These are phyloP conservation scores for Pyrenopolyporus hunteri DNA, from an alignment of 495 filamentous ascomycete species.

Conservation along the genomic window DNA sequence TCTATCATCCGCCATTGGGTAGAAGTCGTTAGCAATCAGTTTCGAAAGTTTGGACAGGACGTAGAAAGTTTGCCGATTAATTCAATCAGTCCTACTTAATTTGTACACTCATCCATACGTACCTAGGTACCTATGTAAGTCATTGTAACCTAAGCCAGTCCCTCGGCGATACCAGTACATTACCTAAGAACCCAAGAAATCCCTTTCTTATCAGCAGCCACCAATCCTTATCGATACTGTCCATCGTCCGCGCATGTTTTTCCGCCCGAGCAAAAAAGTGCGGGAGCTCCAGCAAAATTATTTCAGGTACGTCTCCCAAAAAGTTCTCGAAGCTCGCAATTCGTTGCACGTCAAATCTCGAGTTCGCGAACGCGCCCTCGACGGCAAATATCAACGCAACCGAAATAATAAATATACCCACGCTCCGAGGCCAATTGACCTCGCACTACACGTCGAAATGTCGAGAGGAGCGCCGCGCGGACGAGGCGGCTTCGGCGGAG, in stretches of 20 bases:
- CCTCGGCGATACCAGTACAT: no score
- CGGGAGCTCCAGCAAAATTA: conserved; percentile 15
- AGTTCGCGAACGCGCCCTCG: neutral
- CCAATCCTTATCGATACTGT: conserved; percentile 6
- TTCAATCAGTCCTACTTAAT: no score
- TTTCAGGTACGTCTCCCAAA: neutral
- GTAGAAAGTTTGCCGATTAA: no score
- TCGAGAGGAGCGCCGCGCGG: conserved; percentile 47
- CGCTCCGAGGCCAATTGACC: conserved; percentile 17
- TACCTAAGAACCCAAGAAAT: no score
- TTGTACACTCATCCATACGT: no score
- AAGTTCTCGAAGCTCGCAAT: neutral
- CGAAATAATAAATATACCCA: neutral
- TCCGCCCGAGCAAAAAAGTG: conserved; percentile 26
- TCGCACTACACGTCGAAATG: conserved; percentile 27
- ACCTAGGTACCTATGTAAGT: no score
- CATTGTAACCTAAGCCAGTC: no score
- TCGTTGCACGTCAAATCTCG: no score
- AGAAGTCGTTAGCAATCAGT: no score
- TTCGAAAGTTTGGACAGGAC: no score
- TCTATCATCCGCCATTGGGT: no score
- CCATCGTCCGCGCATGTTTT: conserved; percentile 11
- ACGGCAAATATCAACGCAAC: neutral
- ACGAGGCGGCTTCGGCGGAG: conserved; percentile 42
- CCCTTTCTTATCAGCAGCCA: neutral